phyloP scores from a whole-genome alignment of 75 land plant species.

The Sequoia sempervirens region DNA sequence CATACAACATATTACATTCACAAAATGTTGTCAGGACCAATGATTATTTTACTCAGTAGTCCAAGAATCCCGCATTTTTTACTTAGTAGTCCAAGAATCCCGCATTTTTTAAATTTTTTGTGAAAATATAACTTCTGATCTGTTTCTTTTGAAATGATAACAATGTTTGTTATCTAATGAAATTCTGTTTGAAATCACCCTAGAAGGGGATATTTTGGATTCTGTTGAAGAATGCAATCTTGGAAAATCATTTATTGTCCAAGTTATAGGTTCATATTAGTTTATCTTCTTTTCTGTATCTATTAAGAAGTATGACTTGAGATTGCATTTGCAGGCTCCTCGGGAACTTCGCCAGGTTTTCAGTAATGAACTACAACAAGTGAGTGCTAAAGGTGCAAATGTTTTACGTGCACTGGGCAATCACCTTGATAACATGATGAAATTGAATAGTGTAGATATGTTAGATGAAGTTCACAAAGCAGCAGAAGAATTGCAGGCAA shows the following conservation, averaged over 20 bases:
- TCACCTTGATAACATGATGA: conserved; percentile 53
- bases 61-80: neutral
- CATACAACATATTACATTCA: neutral
- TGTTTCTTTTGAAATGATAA: neutral
- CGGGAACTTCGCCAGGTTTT: conserved; percentile 40
- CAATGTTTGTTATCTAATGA: neutral
- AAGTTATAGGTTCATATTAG: neutral
- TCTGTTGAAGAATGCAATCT: neutral
- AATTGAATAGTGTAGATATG: conserved; percentile 28
- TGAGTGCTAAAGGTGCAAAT: conserved; percentile 57
- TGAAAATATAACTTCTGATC: neutral
- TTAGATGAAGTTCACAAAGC: conserved; percentile 52
- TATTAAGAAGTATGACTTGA: neutral
- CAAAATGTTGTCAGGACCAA: neutral
- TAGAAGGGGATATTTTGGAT: neutral
- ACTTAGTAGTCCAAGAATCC: neutral
- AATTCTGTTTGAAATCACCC: neutral
- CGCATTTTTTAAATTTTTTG: neutral
- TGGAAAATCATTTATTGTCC: neutral
- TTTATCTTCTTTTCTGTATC: conserved; percentile 2
- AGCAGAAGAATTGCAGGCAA: conserved; percentile 64
- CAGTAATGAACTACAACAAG: conserved; percentile 38
- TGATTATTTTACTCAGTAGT: neutral
- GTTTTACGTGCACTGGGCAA: conserved; percentile 61
- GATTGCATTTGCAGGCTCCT: conserved; percentile 42